Percentiles rank a stretch among this genome's conserved stretches.
phyloP scores from a whole-genome alignment of 495 filamentous ascomycete species.

The Rusavskia elegans region DNA sequence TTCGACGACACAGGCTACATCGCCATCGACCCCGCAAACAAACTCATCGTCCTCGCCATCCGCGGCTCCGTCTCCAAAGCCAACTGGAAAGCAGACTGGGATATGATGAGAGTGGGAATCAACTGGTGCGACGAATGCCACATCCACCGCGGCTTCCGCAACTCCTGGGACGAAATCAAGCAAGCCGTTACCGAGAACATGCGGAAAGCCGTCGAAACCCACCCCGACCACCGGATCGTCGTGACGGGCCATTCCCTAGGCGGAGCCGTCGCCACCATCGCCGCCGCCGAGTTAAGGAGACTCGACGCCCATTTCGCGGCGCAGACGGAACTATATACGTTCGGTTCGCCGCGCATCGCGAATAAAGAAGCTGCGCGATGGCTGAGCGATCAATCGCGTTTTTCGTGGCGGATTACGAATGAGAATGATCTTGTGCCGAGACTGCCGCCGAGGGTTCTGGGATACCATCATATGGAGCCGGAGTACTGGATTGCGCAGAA shows the following conservation, averaged over 20 bases:
- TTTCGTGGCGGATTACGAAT: conserved; percentile 46
- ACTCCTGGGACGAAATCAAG: conserved; percentile 30
- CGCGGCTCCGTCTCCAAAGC: conserved; percentile 43
- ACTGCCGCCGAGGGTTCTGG: conserved; percentile 33
- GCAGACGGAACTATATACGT: conserved; percentile 31
- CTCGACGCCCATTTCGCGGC: conserved; percentile 16
- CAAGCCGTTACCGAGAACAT: conserved; percentile 22
- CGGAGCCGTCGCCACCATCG: conserved; percentile 44
- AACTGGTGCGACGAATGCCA: conserved; percentile 31
- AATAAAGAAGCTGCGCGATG: conserved; percentile 36
- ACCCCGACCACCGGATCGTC: conserved; percentile 37
- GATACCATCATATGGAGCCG: conserved; percentile 44
- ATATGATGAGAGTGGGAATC: conserved; percentile 19
- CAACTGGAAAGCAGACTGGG: conserved; percentile 51
- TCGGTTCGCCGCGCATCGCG: conserved; percentile 51
- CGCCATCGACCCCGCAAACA: conserved; percentile 42
- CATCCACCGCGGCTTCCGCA: conserved; percentile 37
- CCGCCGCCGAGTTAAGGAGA: conserved; percentile 37
- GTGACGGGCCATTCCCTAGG: conserved; percentile 56
- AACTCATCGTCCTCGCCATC: conserved; percentile 50
- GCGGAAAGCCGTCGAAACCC: conserved; percentile 11
- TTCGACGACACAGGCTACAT: conserved; percentile 53
- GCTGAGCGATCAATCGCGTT: conserved; percentile 20
- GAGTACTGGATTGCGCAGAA: conserved; percentile 44
- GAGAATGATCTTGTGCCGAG: conserved; percentile 45